These are phyloP conservation scores for Russula sp. DNA, from an alignment of 768 basidiomycete species.

Conservation along the genomic window DNA sequence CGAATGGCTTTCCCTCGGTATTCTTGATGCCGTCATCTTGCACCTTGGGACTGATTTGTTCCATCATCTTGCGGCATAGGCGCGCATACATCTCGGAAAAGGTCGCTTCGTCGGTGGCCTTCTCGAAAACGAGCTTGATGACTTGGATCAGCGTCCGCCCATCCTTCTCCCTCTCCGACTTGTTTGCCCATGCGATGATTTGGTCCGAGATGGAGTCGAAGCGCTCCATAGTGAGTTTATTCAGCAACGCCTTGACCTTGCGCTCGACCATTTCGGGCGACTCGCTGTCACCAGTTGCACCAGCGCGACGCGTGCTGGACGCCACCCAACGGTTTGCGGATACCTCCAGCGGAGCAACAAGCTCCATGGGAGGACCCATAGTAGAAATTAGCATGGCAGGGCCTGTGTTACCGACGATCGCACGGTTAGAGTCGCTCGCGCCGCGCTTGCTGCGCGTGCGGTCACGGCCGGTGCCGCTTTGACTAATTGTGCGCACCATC, in stretches of 20 bases:
- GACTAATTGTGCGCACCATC: constrained; percentile 57
- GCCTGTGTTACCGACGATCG: constrained; percentile 32
- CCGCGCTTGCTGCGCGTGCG: constrained; percentile 80
- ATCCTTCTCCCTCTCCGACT: constrained; percentile 85
- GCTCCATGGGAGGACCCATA: constrained; percentile 45
- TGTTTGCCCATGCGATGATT: constrained; percentile 94
- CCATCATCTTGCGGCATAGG: constrained; percentile 93
- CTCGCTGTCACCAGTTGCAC: constrained; percentile 43
- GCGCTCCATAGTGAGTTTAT: constrained; percentile 95
- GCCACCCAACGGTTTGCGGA: constrained; percentile 84
- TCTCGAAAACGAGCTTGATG: constrained; percentile 93
- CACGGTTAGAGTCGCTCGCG: constrained; percentile 58
- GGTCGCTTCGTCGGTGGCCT: constrained; percentile 91
- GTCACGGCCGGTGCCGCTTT: constrained; percentile 44
- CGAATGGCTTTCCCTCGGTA: constrained; percentile 77
- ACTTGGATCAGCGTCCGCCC: constrained; percentile 93
- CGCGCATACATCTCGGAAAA: constrained; percentile 99
- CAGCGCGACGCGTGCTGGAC: constrained; percentile 36
- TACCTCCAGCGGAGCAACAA: constrained; percentile 66
- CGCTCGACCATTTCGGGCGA: constrained; percentile 85
- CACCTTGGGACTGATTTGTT: constrained; percentile 79
- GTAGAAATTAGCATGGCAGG: constrained; percentile 13
- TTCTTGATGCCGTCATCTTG: constrained; percentile 83
- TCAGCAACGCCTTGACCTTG: constrained; percentile 85
- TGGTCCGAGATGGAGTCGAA: constrained; percentile 95